A percentile compares a stretch with the other conserved stretches of the same genome.
phyloP scores from a whole-genome alignment of 352 stramenopile genomes.

The Phytophthora hibernalis region DNA sequence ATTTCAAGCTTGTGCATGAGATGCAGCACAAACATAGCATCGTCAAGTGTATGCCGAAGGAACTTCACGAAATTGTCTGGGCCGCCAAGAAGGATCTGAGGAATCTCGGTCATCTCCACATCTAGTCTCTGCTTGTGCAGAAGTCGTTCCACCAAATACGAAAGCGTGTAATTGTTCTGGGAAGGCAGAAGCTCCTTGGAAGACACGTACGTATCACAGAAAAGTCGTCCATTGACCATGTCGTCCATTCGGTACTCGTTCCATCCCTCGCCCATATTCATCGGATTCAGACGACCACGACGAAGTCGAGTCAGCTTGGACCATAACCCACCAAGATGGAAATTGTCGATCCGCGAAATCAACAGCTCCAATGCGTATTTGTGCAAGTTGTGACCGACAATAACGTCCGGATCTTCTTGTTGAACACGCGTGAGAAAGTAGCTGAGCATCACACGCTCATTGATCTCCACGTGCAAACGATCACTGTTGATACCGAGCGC shows the following conservation, averaged over 20 bases:
- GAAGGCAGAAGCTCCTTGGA: slow-evolving; percentile 97
- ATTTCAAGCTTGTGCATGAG: slow-evolving; percentile 99
- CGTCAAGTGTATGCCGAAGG: slow-evolving; percentile 94
- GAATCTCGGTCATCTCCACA: slow-evolving; percentile 96
- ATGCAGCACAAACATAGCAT: slow-evolving; percentile 96
- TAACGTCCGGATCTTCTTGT: slow-evolving; percentile 97
- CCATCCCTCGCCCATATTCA: slow-evolving; percentile 88
- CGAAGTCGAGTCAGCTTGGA: slow-evolving; percentile 86
- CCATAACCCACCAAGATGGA: slow-evolving; percentile 89
- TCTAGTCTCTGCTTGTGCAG: slow-evolving; percentile 90
- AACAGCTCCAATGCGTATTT: slow-evolving; percentile 99
- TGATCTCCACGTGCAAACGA: slow-evolving; percentile 75
- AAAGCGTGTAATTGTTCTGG: slow-evolving; percentile 98
- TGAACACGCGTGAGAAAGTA: slow-evolving; percentile 94
- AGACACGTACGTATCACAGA: slow-evolving; percentile 98
- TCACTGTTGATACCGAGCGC: slow-evolving; percentile 51
- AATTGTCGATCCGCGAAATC: slow-evolving; percentile 93
- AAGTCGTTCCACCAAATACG: slow-evolving; percentile 93
- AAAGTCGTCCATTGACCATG: slow-evolving; percentile 94
- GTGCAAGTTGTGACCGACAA: slow-evolving; percentile 99
- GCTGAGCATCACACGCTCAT: slow-evolving; percentile 86
- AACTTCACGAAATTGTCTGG: slow-evolving; percentile 94
- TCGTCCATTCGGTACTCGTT: slow-evolving; percentile 91
- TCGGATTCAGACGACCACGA: slow-evolving; percentile 73
- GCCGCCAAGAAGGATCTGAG: slow-evolving; percentile 90